phyloP scores from a whole-genome alignment of 148 eudicot genomes.

The Diospyros kaki region DNA sequence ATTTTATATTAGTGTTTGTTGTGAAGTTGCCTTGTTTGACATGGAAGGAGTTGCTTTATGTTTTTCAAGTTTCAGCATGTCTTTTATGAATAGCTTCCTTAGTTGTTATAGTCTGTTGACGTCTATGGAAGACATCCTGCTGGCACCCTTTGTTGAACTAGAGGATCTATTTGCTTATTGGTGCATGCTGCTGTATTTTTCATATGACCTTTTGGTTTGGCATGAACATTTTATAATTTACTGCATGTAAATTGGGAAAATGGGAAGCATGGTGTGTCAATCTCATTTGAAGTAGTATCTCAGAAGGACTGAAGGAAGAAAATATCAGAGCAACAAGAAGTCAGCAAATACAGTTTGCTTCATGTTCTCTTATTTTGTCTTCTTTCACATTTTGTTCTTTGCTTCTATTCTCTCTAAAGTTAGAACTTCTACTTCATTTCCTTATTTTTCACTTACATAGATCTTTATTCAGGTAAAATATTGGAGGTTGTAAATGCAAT shows the following conservation, averaged over 20 bases:
- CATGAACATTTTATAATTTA: background rate
- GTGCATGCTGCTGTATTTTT: too few species aligned
- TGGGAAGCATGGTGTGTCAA: background rate
- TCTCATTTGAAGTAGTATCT: background rate
- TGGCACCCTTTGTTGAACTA: background rate
- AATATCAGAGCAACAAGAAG: background rate
- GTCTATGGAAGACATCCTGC: background rate
- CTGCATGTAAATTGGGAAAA: background rate
- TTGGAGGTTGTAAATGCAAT: constrained; percentile 3
- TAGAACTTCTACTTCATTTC: background rate
- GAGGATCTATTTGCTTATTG: too few species aligned
- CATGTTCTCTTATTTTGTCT: background rate
- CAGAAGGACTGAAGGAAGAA: background rate
- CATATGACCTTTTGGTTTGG: too few species aligned
- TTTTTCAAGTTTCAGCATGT: background rate
- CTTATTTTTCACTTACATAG: background rate
- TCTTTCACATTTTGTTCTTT: background rate
- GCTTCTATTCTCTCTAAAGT: background rate
- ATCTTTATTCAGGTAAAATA: background rate
- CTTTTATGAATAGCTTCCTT: background rate
- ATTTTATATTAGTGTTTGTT: background rate
- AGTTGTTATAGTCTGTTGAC: background rate
- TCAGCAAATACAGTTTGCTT: background rate
- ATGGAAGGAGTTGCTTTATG: background rate
- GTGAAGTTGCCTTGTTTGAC: background rate